Evolutionary conservation across 2,329 filamentous ascomycete genomes (phyloP).

Genomic region (Apiospora rasikravindrae): DNA sequence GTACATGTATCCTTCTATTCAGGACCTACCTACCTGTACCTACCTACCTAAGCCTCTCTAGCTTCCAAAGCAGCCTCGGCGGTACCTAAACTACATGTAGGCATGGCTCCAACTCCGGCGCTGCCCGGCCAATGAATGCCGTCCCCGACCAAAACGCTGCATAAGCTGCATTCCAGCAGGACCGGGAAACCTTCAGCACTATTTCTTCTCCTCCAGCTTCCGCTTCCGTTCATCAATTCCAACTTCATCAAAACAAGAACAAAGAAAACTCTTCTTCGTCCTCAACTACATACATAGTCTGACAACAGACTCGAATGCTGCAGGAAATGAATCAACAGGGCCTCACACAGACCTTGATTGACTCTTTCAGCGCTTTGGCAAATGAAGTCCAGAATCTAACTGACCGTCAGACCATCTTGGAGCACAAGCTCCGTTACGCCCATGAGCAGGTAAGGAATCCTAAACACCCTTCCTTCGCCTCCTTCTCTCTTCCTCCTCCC

Average conservation of each 20-base stretch:
- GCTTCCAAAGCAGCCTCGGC: neutral
- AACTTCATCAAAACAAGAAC: conserved; percentile 15
- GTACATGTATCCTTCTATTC: too few relatives aligned
- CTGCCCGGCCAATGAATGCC: conserved; percentile 1
- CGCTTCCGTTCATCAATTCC: neutral
- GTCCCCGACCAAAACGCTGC: conserved; percentile 5
- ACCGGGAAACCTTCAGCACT: conserved; percentile 6
- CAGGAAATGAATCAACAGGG: conserved; percentile 48
- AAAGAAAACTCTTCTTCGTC: conserved; percentile 18
- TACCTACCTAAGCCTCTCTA: too few relatives aligned
- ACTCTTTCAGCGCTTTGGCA: conserved; percentile 69
- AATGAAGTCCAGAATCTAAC: conserved; percentile 68
- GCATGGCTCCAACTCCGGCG: neutral
- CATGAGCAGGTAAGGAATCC: conserved; percentile 65
- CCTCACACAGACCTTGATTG: conserved; percentile 62
- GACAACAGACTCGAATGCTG: conserved; percentile 4
- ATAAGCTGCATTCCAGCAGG: conserved; percentile 5
- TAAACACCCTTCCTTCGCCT: conserved; percentile 15
- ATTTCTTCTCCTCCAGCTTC: conserved; percentile 12
- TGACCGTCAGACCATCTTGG: conserved; percentile 68
- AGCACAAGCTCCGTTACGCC: conserved; percentile 70
- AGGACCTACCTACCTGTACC: too few relatives aligned
- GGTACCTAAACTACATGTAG: too few relatives aligned
- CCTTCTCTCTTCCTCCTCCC: conserved; percentile 13
- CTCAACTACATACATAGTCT: neutral